Conservation (phyloP, 306 rosid species). For the Datisca glomerata region DNA sequence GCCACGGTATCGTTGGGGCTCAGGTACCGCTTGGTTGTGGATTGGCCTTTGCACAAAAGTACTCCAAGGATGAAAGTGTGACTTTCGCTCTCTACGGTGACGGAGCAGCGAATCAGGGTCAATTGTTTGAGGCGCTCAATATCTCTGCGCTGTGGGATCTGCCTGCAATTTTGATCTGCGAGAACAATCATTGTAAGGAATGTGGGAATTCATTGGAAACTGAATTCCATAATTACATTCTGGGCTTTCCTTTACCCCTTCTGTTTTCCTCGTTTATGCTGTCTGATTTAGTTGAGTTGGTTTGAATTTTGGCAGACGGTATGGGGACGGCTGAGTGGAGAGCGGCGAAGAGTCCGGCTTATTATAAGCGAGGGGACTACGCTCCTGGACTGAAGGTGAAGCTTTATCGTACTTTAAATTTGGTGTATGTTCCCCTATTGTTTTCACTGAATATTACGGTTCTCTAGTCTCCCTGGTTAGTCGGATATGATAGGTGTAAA, state of each 20-base stretch:
- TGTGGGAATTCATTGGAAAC: background rate
- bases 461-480: no score
- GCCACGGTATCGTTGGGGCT: conserved; percentile 95
- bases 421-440: no score
- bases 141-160: conserved; percentile 92
- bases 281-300: no score
- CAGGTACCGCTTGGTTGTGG: conserved; percentile 87
- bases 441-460: no score
- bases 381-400: conserved; percentile 87
- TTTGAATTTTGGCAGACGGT: conserved; percentile 53
- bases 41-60: conserved; percentile 76
- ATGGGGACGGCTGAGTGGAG: conserved; percentile 99
- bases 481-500: no score
- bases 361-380: conserved; percentile 93
- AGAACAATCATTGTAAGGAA: conserved; percentile 85
- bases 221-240: background rate
- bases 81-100: conserved; percentile 76
- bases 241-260: no score
- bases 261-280: background rate
- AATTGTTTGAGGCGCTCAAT: conserved; percentile 84
- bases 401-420: background rate
- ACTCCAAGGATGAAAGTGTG: conserved; percentile 60
- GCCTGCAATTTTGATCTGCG: conserved; percentile 92
- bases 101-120: conserved; percentile 97
- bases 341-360: conserved; percentile 80